Conservation (phyloP, 2,329 filamentous ascomycete genomes). For the Gaeumannomyces tritici region DNA sequence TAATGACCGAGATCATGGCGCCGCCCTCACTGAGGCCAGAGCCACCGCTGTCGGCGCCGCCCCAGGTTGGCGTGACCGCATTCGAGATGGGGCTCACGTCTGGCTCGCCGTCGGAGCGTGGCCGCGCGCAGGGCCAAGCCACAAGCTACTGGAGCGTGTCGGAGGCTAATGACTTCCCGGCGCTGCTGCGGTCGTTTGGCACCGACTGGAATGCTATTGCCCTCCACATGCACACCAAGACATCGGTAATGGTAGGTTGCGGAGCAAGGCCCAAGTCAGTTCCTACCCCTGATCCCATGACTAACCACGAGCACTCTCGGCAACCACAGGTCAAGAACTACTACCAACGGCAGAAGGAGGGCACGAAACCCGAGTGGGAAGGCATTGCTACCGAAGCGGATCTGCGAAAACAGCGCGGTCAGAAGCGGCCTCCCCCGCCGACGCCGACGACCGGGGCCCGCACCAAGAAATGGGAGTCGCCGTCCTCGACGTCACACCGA, state of each 20-base stretch:
- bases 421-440: slow-evolving; percentile 51
- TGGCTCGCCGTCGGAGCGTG: slow-evolving; percentile 24
- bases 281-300: too few species aligned
- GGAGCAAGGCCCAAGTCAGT: neutral
- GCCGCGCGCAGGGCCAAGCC: slow-evolving; percentile 44
- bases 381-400: slow-evolving; percentile 51
- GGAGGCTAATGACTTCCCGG: slow-evolving; percentile 68
- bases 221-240: slow-evolving; percentile 73
- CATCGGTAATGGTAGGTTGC: slow-evolving; percentile 65
- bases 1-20: slow-evolving; percentile 44
- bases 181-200: slow-evolving; percentile 63
- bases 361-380: slow-evolving; percentile 48
- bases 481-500: slow-evolving; percentile 27
- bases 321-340: slow-evolving; percentile 55
- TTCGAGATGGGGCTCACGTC: slow-evolving; percentile 36
- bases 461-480: slow-evolving; percentile 30
- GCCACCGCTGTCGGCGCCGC: slow-evolving; percentile 35
- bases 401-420: slow-evolving; percentile 41
- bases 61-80: slow-evolving; percentile 35
- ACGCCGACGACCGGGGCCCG: slow-evolving; percentile 41
- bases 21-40: slow-evolving; percentile 47
- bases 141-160: slow-evolving; percentile 86
- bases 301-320: slow-evolving; percentile 14
- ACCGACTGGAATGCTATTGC: slow-evolving; percentile 72
- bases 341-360: slow-evolving; percentile 51